A percentile compares a stretch with the other conserved stretches of the same genome.
phyloP scores from a whole-genome alignment of 2,329 filamentous ascomycete species.

The Tolypocladium cylindrosporum region DNA sequence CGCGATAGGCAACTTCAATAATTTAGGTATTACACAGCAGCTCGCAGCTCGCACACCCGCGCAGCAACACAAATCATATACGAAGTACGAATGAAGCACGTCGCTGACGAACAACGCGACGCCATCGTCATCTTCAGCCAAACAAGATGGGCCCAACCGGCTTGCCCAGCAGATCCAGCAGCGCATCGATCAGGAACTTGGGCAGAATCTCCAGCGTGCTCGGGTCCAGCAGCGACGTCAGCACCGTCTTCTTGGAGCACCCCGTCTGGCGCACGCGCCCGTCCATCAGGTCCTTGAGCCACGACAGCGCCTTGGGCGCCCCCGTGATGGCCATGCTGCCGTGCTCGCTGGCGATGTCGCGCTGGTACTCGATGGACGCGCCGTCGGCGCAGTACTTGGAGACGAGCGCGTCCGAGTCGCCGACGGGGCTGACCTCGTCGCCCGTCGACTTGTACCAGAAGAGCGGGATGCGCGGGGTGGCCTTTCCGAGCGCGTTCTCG shows the following conservation, averaged over 20 bases:
- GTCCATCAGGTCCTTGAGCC: slow-evolving; percentile 7
- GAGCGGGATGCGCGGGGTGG: slow-evolving; percentile 34
- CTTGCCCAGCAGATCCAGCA: slow-evolving; percentile 6
- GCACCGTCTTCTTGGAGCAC: slow-evolving; percentile 2
- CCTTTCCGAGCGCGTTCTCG: slow-evolving; percentile 21
- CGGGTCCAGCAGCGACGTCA: slow-evolving; percentile 8
- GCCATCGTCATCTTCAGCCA: background rate
- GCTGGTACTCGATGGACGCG: slow-evolving; percentile 30
- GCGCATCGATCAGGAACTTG: slow-evolving; percentile 5
- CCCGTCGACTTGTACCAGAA: slow-evolving; percentile 38
- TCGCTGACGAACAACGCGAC: background rate
- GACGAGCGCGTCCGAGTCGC: slow-evolving; percentile 32
- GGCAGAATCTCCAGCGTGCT: slow-evolving; percentile 5
- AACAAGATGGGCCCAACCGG: slow-evolving; percentile 5
- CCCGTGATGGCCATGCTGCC: slow-evolving; percentile 6
- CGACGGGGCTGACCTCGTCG: slow-evolving; percentile 34
- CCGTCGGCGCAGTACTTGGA: slow-evolving; percentile 29
- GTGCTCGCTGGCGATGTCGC: slow-evolving; percentile 32
- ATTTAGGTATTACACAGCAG: background rate
- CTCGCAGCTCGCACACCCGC: background rate
- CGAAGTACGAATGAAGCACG: background rate
- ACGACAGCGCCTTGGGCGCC: slow-evolving; percentile 7
- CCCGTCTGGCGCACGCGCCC: background rate
- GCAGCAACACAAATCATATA: background rate
- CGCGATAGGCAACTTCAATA: too few relatives aligned